These are phyloP conservation scores for Colletotrichum melonis DNA, from an alignment of 2,329 filamentous ascomycete species.

Conservation along the genomic window DNA sequence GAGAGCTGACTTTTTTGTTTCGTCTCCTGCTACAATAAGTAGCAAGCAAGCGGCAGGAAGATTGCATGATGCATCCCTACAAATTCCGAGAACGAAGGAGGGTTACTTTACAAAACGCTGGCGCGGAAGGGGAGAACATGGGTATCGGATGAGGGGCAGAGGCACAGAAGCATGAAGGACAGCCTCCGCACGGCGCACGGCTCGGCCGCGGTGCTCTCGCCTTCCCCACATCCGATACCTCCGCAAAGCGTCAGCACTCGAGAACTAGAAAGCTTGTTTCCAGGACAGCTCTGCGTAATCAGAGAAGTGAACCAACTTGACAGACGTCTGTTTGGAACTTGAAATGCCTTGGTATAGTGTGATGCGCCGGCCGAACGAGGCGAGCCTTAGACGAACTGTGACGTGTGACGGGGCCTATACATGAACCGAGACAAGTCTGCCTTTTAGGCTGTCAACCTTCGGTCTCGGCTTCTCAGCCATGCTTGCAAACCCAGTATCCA, in stretches of 20 bases:
- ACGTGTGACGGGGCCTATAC: constrained; percentile 3
- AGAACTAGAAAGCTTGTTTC: not conserved
- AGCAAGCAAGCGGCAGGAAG: not conserved
- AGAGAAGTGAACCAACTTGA: not conserved
- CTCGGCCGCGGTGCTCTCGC: not conserved
- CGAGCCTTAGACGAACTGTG: constrained; percentile 6
- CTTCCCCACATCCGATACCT: constrained; percentile 1
- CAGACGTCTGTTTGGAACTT: constrained; percentile 9
- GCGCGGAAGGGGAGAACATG: not conserved
- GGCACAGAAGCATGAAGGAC: constrained; percentile 5
- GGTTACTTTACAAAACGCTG: not conserved
- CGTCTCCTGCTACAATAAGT: not conserved
- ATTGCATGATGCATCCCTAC: constrained; percentile 26
- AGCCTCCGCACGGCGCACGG: not conserved
- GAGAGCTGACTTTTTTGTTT: not conserved
- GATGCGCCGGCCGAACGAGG: not conserved
- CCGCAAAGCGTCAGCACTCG: constrained; percentile 17
- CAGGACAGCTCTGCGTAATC: not conserved
- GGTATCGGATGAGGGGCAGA: not conserved
- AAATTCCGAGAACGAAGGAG: not conserved
- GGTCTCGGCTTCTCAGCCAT: constrained; percentile 7
- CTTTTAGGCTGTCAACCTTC: not conserved
- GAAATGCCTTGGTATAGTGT: constrained; percentile 27
- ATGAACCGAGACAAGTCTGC: not conserved
- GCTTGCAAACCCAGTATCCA: constrained; percentile 36